Conservation (phyloP, 148 eudicot genomes). For the Mesembryanthemum crystallinum region DNA sequence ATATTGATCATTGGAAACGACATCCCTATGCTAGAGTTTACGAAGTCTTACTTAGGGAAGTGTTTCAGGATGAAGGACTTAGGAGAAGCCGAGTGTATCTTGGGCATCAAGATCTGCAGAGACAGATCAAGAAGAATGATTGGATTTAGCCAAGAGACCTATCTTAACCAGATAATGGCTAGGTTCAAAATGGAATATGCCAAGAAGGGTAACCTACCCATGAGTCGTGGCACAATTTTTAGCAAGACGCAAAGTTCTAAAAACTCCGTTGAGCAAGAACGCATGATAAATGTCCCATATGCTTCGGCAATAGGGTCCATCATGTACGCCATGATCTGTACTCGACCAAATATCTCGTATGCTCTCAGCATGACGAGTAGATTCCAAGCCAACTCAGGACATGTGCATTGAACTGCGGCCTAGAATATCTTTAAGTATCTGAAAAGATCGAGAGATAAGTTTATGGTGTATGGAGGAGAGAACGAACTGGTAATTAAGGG, state of each 20-base stretch:
- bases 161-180: too few species aligned
- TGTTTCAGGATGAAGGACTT: too few species aligned
- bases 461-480: slow-evolving; percentile 16
- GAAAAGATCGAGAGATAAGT: slow-evolving; percentile 13
- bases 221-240: not conserved
- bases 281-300: too few species aligned
- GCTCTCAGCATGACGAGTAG: slow-evolving; percentile 23
- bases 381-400: slow-evolving; percentile 13
- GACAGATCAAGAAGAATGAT: not conserved
- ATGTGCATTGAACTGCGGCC: slow-evolving; percentile 7
- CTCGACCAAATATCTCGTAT: slow-evolving; percentile 15
- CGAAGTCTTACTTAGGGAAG: too few species aligned
- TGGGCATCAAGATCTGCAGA: not conserved
- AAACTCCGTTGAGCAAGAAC: too few species aligned
- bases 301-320: too few species aligned
- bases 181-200: too few species aligned
- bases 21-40: too few species aligned
- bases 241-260: not conserved
- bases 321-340: not conserved
- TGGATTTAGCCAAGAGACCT: slow-evolving; percentile 4
- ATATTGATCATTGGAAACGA: too few species aligned
- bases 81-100: too few species aligned
- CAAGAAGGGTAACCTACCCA: not conserved
- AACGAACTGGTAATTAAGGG: slow-evolving; percentile 8
- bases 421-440: slow-evolving; percentile 23